Conservation (phyloP, 1,284 basidiomycete genomes). For the Austroboletus novae-zelandiae region DNA sequence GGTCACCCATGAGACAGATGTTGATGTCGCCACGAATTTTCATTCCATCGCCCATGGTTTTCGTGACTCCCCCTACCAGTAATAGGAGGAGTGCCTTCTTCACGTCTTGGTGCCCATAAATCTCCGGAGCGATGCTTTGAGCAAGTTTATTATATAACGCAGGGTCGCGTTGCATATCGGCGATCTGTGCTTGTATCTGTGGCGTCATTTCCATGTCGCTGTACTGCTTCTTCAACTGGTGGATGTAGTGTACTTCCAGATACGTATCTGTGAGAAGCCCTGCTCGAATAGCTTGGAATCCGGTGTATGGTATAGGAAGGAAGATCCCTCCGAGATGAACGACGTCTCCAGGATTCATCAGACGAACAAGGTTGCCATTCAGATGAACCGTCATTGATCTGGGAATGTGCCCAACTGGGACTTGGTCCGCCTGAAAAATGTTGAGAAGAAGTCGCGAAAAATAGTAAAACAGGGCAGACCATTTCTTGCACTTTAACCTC, state of each 20-base stretch:
- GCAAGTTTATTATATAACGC: constrained; percentile 83
- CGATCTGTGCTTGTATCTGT: constrained; percentile 73
- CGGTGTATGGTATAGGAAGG: constrained; percentile 87
- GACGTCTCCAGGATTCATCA: constrained; percentile 95
- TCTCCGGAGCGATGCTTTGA: constrained; percentile 94
- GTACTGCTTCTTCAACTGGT: constrained; percentile 98
- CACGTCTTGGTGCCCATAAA: constrained; percentile 97
- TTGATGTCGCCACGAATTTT: constrained; percentile 99
- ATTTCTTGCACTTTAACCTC: constrained; percentile 99
- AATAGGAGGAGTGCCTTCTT: constrained; percentile 96
- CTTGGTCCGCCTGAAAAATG: constrained; percentile 85
- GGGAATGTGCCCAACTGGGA: constrained; percentile 98
- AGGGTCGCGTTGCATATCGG: constrained; percentile 72
- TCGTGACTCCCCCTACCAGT: constrained; percentile 94
- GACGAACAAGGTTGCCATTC: constrained; percentile 85
- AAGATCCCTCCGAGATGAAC: constrained; percentile 90
- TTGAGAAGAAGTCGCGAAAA: constrained; percentile 10
- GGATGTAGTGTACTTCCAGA: constrained; percentile 87
- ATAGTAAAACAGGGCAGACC: constrained; percentile 46
- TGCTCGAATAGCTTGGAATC: constrained; percentile 87
- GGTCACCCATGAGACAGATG: constrained; percentile 98
- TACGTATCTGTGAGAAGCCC: constrained; percentile 98
- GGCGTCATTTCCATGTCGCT: constrained; percentile 91
- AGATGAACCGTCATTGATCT: constrained; percentile 97
- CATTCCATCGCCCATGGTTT: constrained; percentile 95